Base-by-base conservation (phyloP, 169 alveolate genomes). In the Plasmodium gonderi region DNA sequence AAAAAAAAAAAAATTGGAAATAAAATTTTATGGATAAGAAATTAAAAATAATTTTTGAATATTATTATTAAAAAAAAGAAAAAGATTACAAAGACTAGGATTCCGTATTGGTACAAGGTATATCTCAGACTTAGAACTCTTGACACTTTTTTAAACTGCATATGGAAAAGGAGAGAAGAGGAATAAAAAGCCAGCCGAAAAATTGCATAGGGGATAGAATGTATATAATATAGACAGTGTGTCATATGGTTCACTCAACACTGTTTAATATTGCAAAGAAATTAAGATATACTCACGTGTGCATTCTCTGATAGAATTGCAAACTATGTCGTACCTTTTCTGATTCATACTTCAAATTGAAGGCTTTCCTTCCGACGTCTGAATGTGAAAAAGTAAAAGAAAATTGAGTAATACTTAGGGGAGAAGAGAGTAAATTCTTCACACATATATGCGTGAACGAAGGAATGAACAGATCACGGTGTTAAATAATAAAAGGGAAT, bases 291-390 rank as follows among this genome's bases (percentile, higher is more conserved):
- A 69, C 33, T 33, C 17, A n/a, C 40, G 12, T 45, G 26, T 26
- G 49, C 51, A 45, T 81, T 20, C 75, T 51, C 51, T 23, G n/a
- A 26, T 29, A 26, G 68, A 17, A 17, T 9, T 26, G 29, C 9
- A 44, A n/a, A 33, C 40, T 68, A 47, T 9, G 11, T 17, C 0
- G 49, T 87, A 91, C 95, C 91, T 91, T 91, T 40, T 81, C 92
- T 6, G 95, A 91, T 36, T 91, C 95, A 49, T 79, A 75, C 42
- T 81, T 82, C 54, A 91, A 72, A 51, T 82, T 82, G 67, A 75
- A 81, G 11, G 95, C 97, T 95, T 93, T 95, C 89, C 67, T 93
- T 95, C 97, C 95, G 90, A 82, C 96, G 78, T 85, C 97, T 95
- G 72, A 94, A 92, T 79, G 77, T 91, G 81, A 67, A 79, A 36